A percentile compares a stretch with the other conserved stretches of the same genome.
Conservation (phyloP, 2,329 filamentous ascomycete genomes). For the Ceratocystis harringtonii region DNA sequence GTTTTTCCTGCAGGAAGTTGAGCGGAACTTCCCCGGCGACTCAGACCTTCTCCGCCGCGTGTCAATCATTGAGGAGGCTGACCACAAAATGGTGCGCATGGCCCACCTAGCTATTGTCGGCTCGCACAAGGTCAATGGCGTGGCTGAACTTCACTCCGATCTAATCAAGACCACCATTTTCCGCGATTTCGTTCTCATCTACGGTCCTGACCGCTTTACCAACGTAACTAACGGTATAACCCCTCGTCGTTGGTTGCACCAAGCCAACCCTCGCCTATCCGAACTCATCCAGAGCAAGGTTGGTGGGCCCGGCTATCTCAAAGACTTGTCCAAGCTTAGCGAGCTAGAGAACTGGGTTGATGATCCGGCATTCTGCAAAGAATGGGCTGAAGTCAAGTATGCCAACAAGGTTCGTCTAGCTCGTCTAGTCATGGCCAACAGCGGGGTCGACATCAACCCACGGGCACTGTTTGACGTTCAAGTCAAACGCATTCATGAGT, state of each 20-base stretch:
- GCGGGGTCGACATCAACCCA: conserved; percentile 71
- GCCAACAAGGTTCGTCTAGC: conserved; percentile 89
- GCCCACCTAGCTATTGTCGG: conserved; percentile 88
- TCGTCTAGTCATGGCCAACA: conserved; percentile 73
- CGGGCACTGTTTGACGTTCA: conserved; percentile 87
- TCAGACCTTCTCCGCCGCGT: conserved; percentile 71
- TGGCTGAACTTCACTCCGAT: conserved; percentile 93
- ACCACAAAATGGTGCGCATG: conserved; percentile 98
- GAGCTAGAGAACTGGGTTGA: conserved; percentile 71
- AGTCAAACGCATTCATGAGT: conserved; percentile 98
- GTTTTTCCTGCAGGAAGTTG: conserved; percentile 78
- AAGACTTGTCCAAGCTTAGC: conserved; percentile 74
- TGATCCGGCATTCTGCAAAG: conserved; percentile 79
- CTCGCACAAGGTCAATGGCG: conserved; percentile 98
- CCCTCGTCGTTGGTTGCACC: conserved; percentile 87
- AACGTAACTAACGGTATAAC: conserved; percentile 99
- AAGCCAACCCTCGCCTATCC: conserved; percentile 86
- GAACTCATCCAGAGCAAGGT: conserved; percentile 84
- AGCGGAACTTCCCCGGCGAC: conserved; percentile 79
- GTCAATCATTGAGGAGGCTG: conserved; percentile 95
- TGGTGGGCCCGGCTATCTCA: conserved; percentile 71
- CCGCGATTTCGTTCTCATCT: conserved; percentile 94
- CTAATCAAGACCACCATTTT: conserved; percentile 99
- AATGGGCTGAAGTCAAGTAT: conserved; percentile 94
- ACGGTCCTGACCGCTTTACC: conserved; percentile 91